These are phyloP conservation scores for Trichoderma orchidacearum DNA, from an alignment of 495 filamentous ascomycete genomes.

Conservation along the genomic window DNA sequence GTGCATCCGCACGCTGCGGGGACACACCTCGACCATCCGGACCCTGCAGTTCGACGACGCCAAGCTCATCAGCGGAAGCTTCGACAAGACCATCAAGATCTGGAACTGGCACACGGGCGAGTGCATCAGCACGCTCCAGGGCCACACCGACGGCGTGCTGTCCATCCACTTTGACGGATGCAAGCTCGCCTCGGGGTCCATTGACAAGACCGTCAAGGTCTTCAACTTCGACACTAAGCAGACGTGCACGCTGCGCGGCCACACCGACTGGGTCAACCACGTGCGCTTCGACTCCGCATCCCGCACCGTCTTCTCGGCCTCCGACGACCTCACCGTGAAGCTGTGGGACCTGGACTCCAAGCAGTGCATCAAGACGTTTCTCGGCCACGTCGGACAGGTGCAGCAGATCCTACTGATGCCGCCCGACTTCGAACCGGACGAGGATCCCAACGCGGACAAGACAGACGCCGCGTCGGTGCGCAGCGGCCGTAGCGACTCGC, in stretches of 20 bases:
- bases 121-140: constrained; percentile 65
- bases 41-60: constrained; percentile 87
- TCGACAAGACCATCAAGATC: constrained; percentile 70
- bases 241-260: constrained; percentile 63
- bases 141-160: constrained; percentile 71
- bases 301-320: constrained; percentile 79
- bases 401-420: constrained; percentile 79
- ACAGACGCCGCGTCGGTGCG: constrained; percentile 36
- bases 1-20: constrained; percentile 66
- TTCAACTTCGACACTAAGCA: constrained; percentile 85
- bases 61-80: constrained; percentile 72
- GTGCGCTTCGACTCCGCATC: constrained; percentile 71
- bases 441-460: constrained; percentile 41
- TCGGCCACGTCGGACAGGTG: constrained; percentile 92
- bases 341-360: constrained; percentile 89
- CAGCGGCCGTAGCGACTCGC: constrained; percentile 16
- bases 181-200: constrained; percentile 73
- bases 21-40: constrained; percentile 71
- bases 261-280: constrained; percentile 88
- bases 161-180: constrained; percentile 72
- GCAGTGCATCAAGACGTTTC: constrained; percentile 61
- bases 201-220: constrained; percentile 81
- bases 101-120: constrained; percentile 96
- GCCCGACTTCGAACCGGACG: constrained; percentile 77
- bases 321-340: constrained; percentile 81